Percentiles rank a stretch among this genome's conserved stretches.
Conservation (phyloP, 805 yeast genomes). For the Tetrapisispora pingtungensis region DNA sequence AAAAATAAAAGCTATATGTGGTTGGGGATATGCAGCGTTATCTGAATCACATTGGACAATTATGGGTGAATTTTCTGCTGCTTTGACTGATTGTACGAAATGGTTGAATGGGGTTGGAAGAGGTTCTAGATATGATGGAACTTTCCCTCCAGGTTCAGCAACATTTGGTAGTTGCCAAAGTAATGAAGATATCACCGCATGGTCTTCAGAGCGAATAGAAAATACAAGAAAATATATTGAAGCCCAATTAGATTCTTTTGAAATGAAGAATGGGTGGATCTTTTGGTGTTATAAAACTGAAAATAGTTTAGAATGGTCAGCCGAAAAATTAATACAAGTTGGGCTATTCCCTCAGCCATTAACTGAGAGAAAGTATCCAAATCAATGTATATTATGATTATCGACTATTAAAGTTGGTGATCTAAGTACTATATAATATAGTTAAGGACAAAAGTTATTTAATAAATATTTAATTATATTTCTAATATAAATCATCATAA, state of each 20-base stretch:
- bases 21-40: conserved; percentile 35
- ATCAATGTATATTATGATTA: conserved; percentile 39
- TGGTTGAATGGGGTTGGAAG: conserved; percentile 80
- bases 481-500: too few relatives aligned
- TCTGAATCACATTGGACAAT: conserved; percentile 59
- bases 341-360: conserved; percentile 79
- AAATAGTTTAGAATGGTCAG: conserved; percentile 73
- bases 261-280: conserved; percentile 70
- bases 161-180: conserved; percentile 54
- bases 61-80: conserved; percentile 84
- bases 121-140: conserved; percentile 71
- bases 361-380: conserved; percentile 50
- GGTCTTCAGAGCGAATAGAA: conserved; percentile 46
- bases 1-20: conserved; percentile 46
- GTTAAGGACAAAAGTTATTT: too few relatives aligned
- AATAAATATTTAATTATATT: too few relatives aligned
- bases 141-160: conserved; percentile 28
- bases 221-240: conserved; percentile 64
- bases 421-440: too few relatives aligned
- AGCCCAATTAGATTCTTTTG: conserved; percentile 81
- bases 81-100: conserved; percentile 78
- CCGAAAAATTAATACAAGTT: conserved; percentile 44
- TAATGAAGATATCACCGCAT: conserved; percentile 36
- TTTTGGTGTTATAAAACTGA: conserved; percentile 93
- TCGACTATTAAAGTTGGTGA: background rate